phyloP scores from a whole-genome alignment of 805 yeast species.

The Suhomyces vadensis region DNA sequence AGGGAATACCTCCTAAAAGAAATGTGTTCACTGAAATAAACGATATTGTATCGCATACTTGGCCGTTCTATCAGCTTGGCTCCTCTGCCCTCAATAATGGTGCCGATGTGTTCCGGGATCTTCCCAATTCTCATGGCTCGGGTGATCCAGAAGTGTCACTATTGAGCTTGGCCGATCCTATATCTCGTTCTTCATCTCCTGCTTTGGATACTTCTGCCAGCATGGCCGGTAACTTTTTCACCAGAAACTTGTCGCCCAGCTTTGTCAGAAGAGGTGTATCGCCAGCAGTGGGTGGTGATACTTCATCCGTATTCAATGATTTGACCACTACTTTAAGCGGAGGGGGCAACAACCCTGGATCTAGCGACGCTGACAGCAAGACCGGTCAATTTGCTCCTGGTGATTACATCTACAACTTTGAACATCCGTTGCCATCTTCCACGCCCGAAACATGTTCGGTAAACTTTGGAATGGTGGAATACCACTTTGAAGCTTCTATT shows the following conservation, averaged over 20 bases:
- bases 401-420: conserved; percentile 90
- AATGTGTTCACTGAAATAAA: conserved; percentile 62
- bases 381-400: conserved; percentile 68
- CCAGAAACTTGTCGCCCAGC: conserved; percentile 27
- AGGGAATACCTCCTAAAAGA: conserved; percentile 92
- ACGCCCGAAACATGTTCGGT: conserved; percentile 79
- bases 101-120: conserved; percentile 47
- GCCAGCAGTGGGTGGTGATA: conserved; percentile 27
- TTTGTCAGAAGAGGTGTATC: conserved; percentile 30
- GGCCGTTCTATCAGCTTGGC: conserved; percentile 74
- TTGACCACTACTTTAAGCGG: conserved; percentile 23
- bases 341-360: background rate
- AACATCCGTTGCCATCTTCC: conserved; percentile 78
- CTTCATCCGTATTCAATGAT: conserved; percentile 25
- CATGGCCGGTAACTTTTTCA: conserved; percentile 22
- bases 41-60: conserved; percentile 72
- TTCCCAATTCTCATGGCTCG: conserved; percentile 11
- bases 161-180: conserved; percentile 33
- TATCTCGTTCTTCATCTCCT: conserved; percentile 21
- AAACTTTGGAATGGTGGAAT: conserved; percentile 78
- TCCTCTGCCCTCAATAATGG: conserved; percentile 37
- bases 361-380: conserved; percentile 19
- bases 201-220: background rate
- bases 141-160: conserved; percentile 26
- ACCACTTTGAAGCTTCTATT: conserved; percentile 65